Evolutionary conservation across 75 land plant species (phyloP).

Genomic region (Cunninghamia lanceolata): DNA sequence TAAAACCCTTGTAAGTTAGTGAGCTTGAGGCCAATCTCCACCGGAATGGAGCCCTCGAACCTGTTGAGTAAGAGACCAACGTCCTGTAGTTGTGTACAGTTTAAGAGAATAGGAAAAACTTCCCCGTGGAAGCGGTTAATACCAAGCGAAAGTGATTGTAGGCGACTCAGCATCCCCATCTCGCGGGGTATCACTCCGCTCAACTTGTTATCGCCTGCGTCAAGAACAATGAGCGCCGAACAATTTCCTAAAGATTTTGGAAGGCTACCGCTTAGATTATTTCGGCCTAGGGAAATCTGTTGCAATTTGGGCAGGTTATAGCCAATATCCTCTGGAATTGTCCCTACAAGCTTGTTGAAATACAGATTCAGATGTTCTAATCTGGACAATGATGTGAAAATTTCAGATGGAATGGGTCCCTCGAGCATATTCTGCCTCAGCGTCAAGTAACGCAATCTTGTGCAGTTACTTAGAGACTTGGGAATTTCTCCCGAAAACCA

Average conservation of each 20-base stretch:
- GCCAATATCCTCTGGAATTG: background rate
- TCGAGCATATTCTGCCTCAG: background rate
- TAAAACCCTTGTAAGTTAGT: too few species aligned
- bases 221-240: conserved; percentile 12
- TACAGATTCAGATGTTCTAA: too few species aligned
- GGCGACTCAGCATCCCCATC: conserved; percentile 1
- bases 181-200: conserved; percentile 7
- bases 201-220: background rate
- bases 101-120: background rate
- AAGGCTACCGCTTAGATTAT: conserved; percentile 25
- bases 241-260: conserved; percentile 26
- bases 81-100: too few species aligned
- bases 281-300: conserved; percentile 4
- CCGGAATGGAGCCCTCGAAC: too few species aligned
- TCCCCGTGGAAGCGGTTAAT: background rate
- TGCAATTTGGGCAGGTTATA: background rate
- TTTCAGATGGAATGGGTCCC: background rate
- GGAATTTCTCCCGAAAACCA: conserved; percentile 23
- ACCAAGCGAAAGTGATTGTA: background rate
- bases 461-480: background rate
- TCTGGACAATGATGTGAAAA: too few species aligned
- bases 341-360: background rate
- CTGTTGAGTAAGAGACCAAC: too few species aligned
- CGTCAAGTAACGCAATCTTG: background rate
- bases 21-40: too few species aligned